Conservation (phyloP, 2,329 filamentous ascomycete genomes). For the Sclerotinia nivalis region DNA sequence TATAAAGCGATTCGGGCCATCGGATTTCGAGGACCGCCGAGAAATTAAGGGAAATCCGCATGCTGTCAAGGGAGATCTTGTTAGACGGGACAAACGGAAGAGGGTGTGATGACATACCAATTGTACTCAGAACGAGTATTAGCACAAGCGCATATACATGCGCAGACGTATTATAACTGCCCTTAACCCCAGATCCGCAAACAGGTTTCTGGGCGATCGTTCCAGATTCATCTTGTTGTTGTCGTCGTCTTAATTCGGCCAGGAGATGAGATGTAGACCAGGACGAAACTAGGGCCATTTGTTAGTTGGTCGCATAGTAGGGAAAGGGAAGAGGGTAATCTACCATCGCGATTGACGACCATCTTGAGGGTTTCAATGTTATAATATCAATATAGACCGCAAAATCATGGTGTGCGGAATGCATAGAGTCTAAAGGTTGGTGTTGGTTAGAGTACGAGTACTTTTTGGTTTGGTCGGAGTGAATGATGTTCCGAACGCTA, state of each 20-base stretch:
- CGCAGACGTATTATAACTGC: constrained; percentile 54
- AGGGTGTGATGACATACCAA: constrained; percentile 41
- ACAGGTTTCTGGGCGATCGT: constrained; percentile 43
- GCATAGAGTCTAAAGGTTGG: not conserved
- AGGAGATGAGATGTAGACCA: constrained; percentile 44
- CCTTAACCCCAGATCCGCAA: constrained; percentile 53
- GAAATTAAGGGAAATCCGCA: constrained; percentile 43
- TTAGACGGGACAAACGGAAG: constrained; percentile 20
- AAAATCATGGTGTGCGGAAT: constrained; percentile 17
- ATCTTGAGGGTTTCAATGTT: constrained; percentile 21
- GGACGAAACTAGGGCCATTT: constrained; percentile 13
- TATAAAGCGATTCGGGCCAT: constrained; percentile 43
- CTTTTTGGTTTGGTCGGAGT: constrained; percentile 4
- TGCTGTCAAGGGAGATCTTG: constrained; percentile 30
- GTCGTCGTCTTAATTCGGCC: constrained; percentile 52
- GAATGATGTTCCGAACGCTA: constrained; percentile 1
- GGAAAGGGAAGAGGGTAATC: not conserved
- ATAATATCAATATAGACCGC: constrained; percentile 8
- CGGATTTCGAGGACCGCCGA: constrained; percentile 36
- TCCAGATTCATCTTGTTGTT: constrained; percentile 41
- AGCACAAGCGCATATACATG: constrained; percentile 60
- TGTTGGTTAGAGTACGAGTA: not conserved
- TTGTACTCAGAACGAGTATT: constrained; percentile 56
- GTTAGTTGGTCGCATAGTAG: not conserved
- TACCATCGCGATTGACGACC: constrained; percentile 22